Percentiles rank a stretch among this genome's conserved stretches.
Evolutionary conservation across 2,329 filamentous ascomycete genomes (phyloP).

Genomic region (Cladophialophora bantiana): DNA sequence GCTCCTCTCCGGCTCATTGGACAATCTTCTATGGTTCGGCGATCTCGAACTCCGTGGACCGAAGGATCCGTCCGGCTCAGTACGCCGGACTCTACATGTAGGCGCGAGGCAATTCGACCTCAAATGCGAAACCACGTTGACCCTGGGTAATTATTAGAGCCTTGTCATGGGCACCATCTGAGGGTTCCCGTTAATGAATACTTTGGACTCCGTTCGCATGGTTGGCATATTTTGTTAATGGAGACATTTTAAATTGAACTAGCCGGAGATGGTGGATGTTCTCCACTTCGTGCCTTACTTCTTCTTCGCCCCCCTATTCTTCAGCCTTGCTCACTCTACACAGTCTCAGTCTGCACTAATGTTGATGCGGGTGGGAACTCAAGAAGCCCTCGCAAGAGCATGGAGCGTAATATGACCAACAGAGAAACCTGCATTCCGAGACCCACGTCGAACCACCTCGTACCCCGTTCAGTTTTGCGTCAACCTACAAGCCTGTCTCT

Average conservation of each 20-base stretch:
- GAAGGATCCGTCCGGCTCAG: too few relatives aligned
- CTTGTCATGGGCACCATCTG: too few relatives aligned
- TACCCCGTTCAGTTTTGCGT: neutral
- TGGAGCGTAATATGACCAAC: neutral
- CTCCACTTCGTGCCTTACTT: neutral
- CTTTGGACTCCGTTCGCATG: neutral
- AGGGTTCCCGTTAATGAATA: too few relatives aligned
- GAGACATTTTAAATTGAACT: neutral
- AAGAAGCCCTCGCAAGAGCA: neutral
- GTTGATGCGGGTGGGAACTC: neutral
- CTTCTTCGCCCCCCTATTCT: neutral
- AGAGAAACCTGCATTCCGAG: neutral
- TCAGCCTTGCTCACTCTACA: neutral
- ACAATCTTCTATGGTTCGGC: too few relatives aligned
- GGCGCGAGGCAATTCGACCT: too few relatives aligned
- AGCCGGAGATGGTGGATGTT: neutral
- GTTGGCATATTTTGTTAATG: neutral
- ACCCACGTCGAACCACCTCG: neutral
- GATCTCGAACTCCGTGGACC: too few relatives aligned
- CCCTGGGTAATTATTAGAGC: too few relatives aligned
- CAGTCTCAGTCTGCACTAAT: too few relatives aligned
- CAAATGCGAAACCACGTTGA: too few relatives aligned
- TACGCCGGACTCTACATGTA: too few relatives aligned
- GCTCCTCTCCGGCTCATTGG: too few relatives aligned
- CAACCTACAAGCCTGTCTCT: neutral